Base-by-base conservation (phyloP, 306 rosid genomes). In the Arachis stenosperma region DNA sequence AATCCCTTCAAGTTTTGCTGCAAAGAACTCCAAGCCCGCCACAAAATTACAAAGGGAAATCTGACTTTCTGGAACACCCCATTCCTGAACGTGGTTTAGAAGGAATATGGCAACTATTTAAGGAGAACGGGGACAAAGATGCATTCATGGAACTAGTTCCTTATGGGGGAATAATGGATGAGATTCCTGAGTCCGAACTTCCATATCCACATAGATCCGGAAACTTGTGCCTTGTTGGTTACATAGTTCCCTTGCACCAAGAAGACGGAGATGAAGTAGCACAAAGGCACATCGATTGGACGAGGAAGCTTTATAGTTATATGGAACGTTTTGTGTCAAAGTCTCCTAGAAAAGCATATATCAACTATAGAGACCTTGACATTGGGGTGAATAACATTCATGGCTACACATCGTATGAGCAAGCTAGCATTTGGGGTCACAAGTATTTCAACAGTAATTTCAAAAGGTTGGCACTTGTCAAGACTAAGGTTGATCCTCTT, bases 141-240 rank as follows among this genome's bases (percentile, higher is more conserved):
- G 64, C 64, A 0, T 0, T 6, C 2, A 3, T 79, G 59, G 8
- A 14, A 44, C 9, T 79, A 2, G 37, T 12, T 37, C 84, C 84
- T 37, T 80, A 62, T 75, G 84, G 84, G 2, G 84, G 84, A 1
- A 75, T 43, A 65, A 80, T 80, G 84, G 56, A 56, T 33, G 84
- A 80, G 62, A 80, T 80, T 63, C 12, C 77, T 1, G 80, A 80
- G 9, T 46, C 60, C 3, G 80, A 75, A 56, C 68, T 41, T 63
- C 80, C 84, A 46, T 80, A 55, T 30, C 84, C 80, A 0, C 75
- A 80, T 2, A 70, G 80, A 70, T 2, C 3, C 27, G 27, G 27
- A 22, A 22, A 22, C 27, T 22, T 22, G 27, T 22, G 27, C 27
- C 27, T 22, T 22, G 27, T 22, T 22, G 27, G 27, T 22, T 22